phyloP scores from a whole-genome alignment of 345 rosid genomes.

The Microthlaspi erraticum region DNA sequence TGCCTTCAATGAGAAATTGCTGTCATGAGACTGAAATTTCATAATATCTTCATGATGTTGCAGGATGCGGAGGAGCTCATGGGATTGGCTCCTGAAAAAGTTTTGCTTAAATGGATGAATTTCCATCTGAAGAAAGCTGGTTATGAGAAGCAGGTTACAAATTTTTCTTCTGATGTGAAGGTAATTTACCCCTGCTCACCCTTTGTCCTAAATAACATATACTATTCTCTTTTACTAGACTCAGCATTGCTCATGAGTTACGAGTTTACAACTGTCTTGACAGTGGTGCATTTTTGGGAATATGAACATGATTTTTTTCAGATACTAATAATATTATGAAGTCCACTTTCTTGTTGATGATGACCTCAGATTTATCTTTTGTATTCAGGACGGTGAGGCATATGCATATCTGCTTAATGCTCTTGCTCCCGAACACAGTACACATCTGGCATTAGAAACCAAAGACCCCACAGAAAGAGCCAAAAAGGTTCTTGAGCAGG shows the following conservation, averaged over 20 bases:
- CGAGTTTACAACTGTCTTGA: constrained; percentile 11
- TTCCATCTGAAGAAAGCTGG: constrained; percentile 95
- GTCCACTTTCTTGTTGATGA: constrained; percentile 22
- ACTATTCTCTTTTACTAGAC: constrained; percentile 12
- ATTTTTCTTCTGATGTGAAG: constrained; percentile 96
- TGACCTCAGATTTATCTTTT: constrained; percentile 31
- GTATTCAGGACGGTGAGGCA: constrained; percentile 90
- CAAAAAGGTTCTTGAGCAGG: constrained; percentile 80
- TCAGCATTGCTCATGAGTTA: background rate
- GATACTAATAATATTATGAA: constrained; percentile 10
- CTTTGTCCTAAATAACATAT: constrained; percentile 18
- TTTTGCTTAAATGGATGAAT: constrained; percentile 97
- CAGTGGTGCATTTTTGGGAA: constrained; percentile 4
- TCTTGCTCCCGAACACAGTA: constrained; percentile 88
- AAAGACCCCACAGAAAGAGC: constrained; percentile 82
- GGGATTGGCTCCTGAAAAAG: constrained; percentile 93
- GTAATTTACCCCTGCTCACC: constrained; percentile 48
- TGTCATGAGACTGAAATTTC: constrained; percentile 26
- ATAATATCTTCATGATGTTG: constrained; percentile 25
- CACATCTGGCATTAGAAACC: constrained; percentile 53
- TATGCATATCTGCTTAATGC: constrained; percentile 92
- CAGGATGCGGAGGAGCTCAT: constrained; percentile 98
- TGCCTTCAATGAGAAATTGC: background rate
- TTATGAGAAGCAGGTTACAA: constrained; percentile 83
- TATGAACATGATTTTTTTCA: constrained; percentile 1